Conservation (phyloP, 148 eudicot genomes). For the Chenopodium quinoa region DNA sequence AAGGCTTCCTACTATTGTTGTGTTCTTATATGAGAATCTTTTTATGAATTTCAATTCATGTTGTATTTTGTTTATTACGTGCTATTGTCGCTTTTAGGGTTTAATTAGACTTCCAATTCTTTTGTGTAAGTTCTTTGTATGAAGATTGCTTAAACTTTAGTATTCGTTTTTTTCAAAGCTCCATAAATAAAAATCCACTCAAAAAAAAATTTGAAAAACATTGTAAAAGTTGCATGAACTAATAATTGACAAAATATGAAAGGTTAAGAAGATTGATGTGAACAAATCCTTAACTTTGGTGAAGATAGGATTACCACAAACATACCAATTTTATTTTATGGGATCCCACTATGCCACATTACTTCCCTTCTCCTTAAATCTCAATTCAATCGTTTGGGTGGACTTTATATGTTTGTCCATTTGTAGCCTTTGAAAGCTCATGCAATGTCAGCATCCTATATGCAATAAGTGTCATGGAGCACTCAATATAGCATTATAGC, state of each 20-base stretch:
- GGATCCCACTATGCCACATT: background rate
- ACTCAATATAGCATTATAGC: background rate
- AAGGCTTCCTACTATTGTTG: no score
- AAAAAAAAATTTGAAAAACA: background rate
- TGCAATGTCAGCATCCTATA: background rate
- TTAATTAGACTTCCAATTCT: no score
- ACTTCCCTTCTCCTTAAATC: background rate
- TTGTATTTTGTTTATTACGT: no score
- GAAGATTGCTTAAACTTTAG: no score
- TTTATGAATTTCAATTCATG: no score
- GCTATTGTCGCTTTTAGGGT: no score
- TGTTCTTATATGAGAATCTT: no score
- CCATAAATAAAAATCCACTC: background rate
- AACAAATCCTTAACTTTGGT: background rate
- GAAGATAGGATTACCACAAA: background rate
- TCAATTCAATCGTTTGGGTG: background rate
- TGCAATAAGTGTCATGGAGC: conserved; percentile 3
- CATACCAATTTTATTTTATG: background rate
- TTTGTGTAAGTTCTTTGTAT: no score
- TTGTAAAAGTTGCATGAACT: background rate
- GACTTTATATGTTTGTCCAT: background rate
- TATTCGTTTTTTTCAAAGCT: background rate
- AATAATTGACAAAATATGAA: background rate
- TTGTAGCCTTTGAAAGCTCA: background rate
- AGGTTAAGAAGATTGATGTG: background rate